These are phyloP conservation scores for Stereocaulon alpinum DNA, from an alignment of 495 filamentous ascomycete species.

Conservation along the genomic window DNA sequence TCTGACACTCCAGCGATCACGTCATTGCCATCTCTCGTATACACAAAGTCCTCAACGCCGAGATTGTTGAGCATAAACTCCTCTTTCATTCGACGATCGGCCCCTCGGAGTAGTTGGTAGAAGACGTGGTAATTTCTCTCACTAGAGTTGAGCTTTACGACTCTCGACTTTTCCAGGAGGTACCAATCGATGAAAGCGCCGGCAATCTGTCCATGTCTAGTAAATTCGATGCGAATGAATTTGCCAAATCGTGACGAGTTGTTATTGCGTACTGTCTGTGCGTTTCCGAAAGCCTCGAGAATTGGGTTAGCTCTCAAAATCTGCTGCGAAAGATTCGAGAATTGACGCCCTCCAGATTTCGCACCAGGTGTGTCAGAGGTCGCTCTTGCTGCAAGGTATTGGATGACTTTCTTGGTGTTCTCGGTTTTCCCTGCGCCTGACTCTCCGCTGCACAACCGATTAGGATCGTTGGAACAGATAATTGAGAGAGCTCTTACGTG, in stretches of 20 bases:
- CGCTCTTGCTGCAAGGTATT: conserved; percentile 93
- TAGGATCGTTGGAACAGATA: neutral
- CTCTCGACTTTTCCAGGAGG: conserved; percentile 89
- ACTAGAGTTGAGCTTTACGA: conserved; percentile 72
- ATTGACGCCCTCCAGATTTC: conserved; percentile 50
- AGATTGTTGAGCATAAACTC: conserved; percentile 64
- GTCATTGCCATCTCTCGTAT: conserved; percentile 84
- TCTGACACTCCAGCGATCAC: conserved; percentile 87
- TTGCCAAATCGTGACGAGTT: conserved; percentile 99
- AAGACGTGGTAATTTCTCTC: conserved; percentile 98
- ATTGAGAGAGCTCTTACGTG: conserved; percentile 41
- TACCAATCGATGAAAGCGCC: conserved; percentile 99
- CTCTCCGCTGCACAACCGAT: conserved; percentile 51
- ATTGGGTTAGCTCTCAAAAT: conserved; percentile 96
- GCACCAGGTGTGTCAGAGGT: conserved; percentile 64
- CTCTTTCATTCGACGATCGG: conserved; percentile 58
- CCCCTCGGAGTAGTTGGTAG: conserved; percentile 86
- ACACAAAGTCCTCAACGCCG: conserved; percentile 77
- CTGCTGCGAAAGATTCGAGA: conserved; percentile 89
- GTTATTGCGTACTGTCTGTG: conserved; percentile 95
- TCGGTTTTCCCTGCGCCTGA: conserved; percentile 98
- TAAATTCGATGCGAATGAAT: conserved; percentile 97
- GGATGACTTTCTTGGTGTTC: conserved; percentile 99
- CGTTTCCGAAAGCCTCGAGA: conserved; percentile 95
- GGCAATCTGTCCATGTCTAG: conserved; percentile 77